Evolutionary conservation across 2,329 filamentous ascomycete genomes (phyloP).

Genomic region (Chrysosporium queenslandicum): DNA sequence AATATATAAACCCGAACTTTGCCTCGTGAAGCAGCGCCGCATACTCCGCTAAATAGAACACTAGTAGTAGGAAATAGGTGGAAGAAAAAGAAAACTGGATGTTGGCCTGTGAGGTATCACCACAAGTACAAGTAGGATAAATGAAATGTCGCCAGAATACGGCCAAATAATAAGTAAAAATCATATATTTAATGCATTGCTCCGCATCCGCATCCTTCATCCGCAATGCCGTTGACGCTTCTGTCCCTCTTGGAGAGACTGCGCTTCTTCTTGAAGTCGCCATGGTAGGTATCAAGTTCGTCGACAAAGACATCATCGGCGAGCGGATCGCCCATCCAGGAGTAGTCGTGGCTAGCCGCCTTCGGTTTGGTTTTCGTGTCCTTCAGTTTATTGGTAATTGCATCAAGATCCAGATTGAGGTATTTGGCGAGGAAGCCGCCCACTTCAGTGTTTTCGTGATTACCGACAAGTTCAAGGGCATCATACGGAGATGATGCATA

Average conservation of each 20-base stretch:
- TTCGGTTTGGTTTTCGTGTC: slow-evolving; percentile 19
- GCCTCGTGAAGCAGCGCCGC: not conserved
- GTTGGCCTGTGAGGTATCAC: not conserved
- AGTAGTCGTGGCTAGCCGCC: slow-evolving; percentile 17
- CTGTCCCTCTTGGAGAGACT: slow-evolving; percentile 15
- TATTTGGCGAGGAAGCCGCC: slow-evolving; percentile 73
- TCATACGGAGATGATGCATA: slow-evolving; percentile 65
- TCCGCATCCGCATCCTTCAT: slow-evolving; percentile 26
- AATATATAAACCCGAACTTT: not conserved
- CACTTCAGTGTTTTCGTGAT: slow-evolving; percentile 91
- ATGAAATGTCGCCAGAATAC: not conserved
- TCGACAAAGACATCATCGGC: slow-evolving; percentile 31
- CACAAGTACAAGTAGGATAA: not conserved
- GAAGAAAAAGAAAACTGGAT: not conserved
- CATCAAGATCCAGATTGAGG: slow-evolving; percentile 66
- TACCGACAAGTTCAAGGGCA: slow-evolving; percentile 60
- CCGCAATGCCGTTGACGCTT: slow-evolving; percentile 21
- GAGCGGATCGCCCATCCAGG: slow-evolving; percentile 36
- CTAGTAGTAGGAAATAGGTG: not conserved
- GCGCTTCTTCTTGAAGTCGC: slow-evolving; percentile 33
- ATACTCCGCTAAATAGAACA: not conserved
- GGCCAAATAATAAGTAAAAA: not conserved
- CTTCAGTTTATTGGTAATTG: slow-evolving; percentile 65
- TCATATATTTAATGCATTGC: slow-evolving; percentile 16
- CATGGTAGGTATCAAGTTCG: slow-evolving; percentile 37